Evolutionary conservation across 495 filamentous ascomycete species (phyloP), one percentile per base, ranked within the genome.

Genomic region (Trichoderma virens): DNA sequence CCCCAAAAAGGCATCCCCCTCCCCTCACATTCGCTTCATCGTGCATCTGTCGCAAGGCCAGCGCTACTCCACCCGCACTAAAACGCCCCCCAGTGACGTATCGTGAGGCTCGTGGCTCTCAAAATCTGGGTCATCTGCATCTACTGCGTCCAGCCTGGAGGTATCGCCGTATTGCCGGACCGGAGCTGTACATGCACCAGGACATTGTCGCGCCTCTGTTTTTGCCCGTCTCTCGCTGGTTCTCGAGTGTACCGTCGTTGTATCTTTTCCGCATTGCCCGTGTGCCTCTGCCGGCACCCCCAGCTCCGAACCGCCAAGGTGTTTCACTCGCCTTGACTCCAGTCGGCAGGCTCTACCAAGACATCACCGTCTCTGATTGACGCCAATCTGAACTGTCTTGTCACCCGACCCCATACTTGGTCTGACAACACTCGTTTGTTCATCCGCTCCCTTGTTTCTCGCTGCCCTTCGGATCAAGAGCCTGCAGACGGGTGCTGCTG

Each of bases 401-500:
- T 56, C 51, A 56, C 51, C 51, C 51, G 51, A 56, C 51, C 51
- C 51, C 51, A 28, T n/a, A n/a, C n/a, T n/a, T n/a, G n/a, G n/a
- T n/a, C n/a, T n/a, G n/a, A n/a, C n/a, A n/a, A n/a, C n/a, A n/a
- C 13, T n/a, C 23, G 9, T 9, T 28, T 8, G 5, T 25, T 56
- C 25, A 30, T 30, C 51, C 30, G 25, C 25, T 30, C 16, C 51
- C 25, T 30, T 56, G 23, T 56, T 14, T 56, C 43, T 47, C 43
- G n/a, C 43, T 28, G 51, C 51, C 51, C 18, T 27, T 51, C 16
- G n/a, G 45, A 20, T 51, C 45, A 51, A 56, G 27, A 56, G 51
- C 25, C 51, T 66, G 81, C 79, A 74, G 79, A 78, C 69, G 68
- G 77, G 82, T 79, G 82, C 81, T 85, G 80, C 82, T 83, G 84